Evolutionary conservation across 768 basidiomycete species (phyloP).

Genomic region (Xerocomus potaroensis): DNA sequence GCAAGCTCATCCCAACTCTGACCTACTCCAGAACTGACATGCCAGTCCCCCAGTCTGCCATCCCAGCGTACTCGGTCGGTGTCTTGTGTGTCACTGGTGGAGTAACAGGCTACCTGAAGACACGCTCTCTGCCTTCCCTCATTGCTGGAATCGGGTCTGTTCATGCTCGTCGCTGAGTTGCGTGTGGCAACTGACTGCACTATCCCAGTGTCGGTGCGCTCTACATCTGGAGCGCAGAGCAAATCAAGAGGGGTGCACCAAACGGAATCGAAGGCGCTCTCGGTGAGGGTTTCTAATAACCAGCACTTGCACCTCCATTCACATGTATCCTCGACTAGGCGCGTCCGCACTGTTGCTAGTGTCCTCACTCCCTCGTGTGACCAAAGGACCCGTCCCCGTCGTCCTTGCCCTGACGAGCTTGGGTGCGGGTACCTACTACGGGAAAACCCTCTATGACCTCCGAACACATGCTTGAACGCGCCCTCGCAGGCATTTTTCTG

Average conservation of each 20-base stretch:
- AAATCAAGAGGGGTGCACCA: slow-evolving; percentile 64
- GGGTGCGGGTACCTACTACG: slow-evolving; percentile 63
- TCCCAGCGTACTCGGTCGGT: slow-evolving; percentile 78
- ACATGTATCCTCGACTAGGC: slow-evolving; percentile 36
- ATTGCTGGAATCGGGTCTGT: slow-evolving; percentile 77
- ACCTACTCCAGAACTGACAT: slow-evolving; percentile 18
- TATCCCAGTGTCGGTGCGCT: slow-evolving; percentile 63
- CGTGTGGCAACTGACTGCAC: not conserved
- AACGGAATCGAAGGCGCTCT: slow-evolving; percentile 79
- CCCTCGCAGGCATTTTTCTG: not conserved
- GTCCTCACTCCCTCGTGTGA: slow-evolving; percentile 67
- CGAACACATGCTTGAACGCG: slow-evolving; percentile 17
- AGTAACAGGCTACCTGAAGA: slow-evolving; percentile 63
- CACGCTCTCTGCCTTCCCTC: slow-evolving; percentile 75
- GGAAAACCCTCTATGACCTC: slow-evolving; percentile 46
- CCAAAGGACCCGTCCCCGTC: slow-evolving; percentile 72
- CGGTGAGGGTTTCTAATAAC: slow-evolving; percentile 40
- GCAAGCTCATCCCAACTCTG: slow-evolving; percentile 21
- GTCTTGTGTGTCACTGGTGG: slow-evolving; percentile 75
- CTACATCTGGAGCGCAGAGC: slow-evolving; percentile 76
- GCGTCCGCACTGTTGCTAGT: slow-evolving; percentile 72
- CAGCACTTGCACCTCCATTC: not conserved
- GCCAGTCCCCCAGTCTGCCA: slow-evolving; percentile 56
- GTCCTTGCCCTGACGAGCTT: slow-evolving; percentile 60
- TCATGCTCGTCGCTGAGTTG: not conserved